Percentiles rank a stretch among this genome's conserved stretches.
These are phyloP conservation scores for Thyridium curvatum DNA, from an alignment of 2,329 filamentous ascomycete species.

Conservation along the genomic window DNA sequence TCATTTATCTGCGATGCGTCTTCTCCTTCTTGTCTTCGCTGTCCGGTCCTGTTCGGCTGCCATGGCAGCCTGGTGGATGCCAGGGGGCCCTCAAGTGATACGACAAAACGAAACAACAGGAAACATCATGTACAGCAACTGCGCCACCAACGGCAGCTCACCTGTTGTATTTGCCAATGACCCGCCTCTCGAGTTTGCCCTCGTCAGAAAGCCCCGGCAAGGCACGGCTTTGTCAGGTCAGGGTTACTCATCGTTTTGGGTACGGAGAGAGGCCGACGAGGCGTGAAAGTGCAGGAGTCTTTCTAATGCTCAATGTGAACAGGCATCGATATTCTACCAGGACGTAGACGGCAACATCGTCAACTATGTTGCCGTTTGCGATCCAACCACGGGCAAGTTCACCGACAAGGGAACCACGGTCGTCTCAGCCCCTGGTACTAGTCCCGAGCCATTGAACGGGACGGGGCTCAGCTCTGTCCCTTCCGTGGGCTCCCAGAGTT, in stretches of 20 bases:
- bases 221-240: constrained; percentile 25
- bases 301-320: neutral
- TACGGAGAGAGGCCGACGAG: too few species aligned
- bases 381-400: constrained; percentile 26
- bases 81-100: constrained; percentile 23
- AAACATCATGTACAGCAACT: constrained; percentile 26
- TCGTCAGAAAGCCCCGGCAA: constrained; percentile 18
- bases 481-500: constrained; percentile 23
- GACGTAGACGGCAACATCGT: constrained; percentile 18
- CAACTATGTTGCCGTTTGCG: constrained; percentile 25
- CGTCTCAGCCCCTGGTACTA: constrained; percentile 14
- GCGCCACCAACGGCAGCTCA: constrained; percentile 19
- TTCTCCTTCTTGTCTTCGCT: constrained; percentile 7
- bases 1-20: neutral
- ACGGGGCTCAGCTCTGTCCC: constrained; percentile 23
- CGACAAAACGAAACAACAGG: constrained; percentile 27
- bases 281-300: too few species aligned
- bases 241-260: constrained; percentile 16
- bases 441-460: constrained; percentile 16
- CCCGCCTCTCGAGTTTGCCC: constrained; percentile 18
- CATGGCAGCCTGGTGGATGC: constrained; percentile 28
- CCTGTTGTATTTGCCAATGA: constrained; percentile 25
- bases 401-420: constrained; percentile 18
- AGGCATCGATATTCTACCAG: constrained; percentile 31
- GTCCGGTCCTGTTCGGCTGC: constrained; percentile 9